These are phyloP conservation scores for Acacia crassicarpa DNA, from an alignment of 306 rosid genomes.

Conservation along the genomic window DNA sequence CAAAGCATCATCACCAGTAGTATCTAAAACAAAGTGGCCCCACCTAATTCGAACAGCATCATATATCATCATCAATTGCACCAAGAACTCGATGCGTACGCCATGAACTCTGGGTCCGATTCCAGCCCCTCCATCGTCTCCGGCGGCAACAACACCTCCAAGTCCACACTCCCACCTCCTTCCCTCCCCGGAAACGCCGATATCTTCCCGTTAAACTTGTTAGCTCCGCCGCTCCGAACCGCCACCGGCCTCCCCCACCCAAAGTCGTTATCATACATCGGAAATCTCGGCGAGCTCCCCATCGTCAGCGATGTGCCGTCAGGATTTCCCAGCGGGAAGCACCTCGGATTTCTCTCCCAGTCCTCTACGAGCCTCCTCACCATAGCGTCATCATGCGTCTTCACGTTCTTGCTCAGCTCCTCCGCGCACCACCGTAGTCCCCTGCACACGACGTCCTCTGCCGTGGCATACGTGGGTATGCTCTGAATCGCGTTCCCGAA, in stretches of 20 bases:
- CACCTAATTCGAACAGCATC: not conserved
- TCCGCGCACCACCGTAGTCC: constrained; percentile 84
- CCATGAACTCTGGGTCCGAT: constrained; percentile 80
- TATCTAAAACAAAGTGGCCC: not conserved
- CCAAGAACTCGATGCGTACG: constrained; percentile 41
- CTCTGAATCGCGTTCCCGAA: constrained; percentile 96
- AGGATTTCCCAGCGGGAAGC: constrained; percentile 81
- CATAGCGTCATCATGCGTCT: constrained; percentile 53
- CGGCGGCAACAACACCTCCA: constrained; percentile 81
- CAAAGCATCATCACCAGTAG: not conserved
- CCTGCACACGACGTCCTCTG: constrained; percentile 45
- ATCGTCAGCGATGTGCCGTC: constrained; percentile 84
- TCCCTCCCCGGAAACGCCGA: constrained; percentile 88
- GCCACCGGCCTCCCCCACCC: constrained; percentile 95
- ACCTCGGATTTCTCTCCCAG: constrained; percentile 74
- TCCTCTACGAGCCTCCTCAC: constrained; percentile 64
- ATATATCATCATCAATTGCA: not conserved
- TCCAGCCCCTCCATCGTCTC: constrained; percentile 72
- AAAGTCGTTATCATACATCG: constrained; percentile 84
- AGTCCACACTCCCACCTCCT: constrained; percentile 70
- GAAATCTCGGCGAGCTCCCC: constrained; percentile 96
- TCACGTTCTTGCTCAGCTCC: constrained; percentile 65
- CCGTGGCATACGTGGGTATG: constrained; percentile 62
- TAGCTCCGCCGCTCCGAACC: constrained; percentile 75
- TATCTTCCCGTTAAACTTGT: constrained; percentile 90